Evolutionary conservation across 345 rosid genomes (phyloP).

Genomic region (Citrus maxima): DNA sequence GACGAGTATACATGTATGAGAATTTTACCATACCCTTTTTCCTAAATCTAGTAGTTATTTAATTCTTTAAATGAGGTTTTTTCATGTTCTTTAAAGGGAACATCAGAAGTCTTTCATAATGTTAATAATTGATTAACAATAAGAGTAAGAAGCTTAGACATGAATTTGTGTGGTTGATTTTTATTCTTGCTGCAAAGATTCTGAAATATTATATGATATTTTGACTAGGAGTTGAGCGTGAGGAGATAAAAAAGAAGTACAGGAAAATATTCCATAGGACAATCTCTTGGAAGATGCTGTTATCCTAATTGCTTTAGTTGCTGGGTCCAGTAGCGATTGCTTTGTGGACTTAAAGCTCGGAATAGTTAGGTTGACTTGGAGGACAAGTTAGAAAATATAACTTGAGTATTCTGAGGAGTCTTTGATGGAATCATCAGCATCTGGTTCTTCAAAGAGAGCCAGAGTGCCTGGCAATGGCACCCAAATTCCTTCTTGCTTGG

Average conservation of each 20-base stretch:
- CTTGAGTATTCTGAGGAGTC: constrained; percentile 13
- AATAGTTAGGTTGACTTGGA: constrained; percentile 21
- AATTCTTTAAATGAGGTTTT: not conserved
- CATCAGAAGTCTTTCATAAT: not conserved
- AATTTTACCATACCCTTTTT: constrained; percentile 17
- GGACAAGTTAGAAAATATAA: constrained; percentile 10
- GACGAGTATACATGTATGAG: constrained; percentile 26
- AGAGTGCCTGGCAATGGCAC: constrained; percentile 35
- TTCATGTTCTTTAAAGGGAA: not conserved
- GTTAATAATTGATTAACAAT: not conserved
- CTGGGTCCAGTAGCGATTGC: constrained; percentile 18
- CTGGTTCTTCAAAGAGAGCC: constrained; percentile 46
- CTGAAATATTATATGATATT: not conserved
- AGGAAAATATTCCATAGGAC: constrained; percentile 14
- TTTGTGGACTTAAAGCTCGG: constrained; percentile 29
- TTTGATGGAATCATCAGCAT: constrained; percentile 54
- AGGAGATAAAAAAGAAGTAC: constrained; percentile 1
- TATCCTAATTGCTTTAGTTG: constrained; percentile 12
- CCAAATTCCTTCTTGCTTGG: constrained; percentile 63
- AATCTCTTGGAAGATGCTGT: constrained; percentile 11
- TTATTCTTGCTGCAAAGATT: constrained; percentile 1
- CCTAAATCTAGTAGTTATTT: not conserved
- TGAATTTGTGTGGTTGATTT: constrained; percentile 9
- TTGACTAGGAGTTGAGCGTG: constrained; percentile 6
- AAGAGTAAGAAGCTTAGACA: not conserved